These are phyloP conservation scores for Ophiocordyceps camponoti-leonardi DNA, from an alignment of 2,329 filamentous ascomycete genomes.

Conservation along the genomic window DNA sequence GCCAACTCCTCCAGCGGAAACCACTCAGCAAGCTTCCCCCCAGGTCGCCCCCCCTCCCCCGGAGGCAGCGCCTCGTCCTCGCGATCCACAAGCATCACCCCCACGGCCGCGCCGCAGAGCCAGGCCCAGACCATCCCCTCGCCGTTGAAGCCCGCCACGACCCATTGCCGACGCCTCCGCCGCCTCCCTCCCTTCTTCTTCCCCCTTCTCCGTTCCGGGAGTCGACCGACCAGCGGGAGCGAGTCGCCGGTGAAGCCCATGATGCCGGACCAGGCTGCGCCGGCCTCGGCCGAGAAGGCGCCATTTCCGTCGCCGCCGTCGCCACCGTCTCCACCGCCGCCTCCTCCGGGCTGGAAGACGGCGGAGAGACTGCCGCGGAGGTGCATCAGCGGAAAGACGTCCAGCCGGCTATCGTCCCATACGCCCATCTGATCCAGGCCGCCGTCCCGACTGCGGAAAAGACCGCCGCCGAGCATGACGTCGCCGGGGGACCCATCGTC, in stretches of 20 bases:
- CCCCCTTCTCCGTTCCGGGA: slow-evolving; percentile 13
- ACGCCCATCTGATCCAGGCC: slow-evolving; percentile 29
- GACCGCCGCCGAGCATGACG: slow-evolving; percentile 37
- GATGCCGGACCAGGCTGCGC: slow-evolving; percentile 30
- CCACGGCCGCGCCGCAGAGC: slow-evolving; percentile 30
- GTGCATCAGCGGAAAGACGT: slow-evolving; percentile 20
- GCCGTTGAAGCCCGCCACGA: slow-evolving; percentile 32
- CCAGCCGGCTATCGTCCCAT: slow-evolving; percentile 25
- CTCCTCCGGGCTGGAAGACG: slow-evolving; percentile 22
- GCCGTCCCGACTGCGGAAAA: slow-evolving; percentile 21
- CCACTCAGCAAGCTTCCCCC: slow-evolving; percentile 20
- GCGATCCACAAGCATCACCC: slow-evolving; percentile 24
- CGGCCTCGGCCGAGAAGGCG: slow-evolving; percentile 10
- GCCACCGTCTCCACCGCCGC: background rate
- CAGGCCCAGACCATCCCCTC: slow-evolving; percentile 37
- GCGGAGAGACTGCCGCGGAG: slow-evolving; percentile 23
- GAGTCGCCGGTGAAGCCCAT: slow-evolving; percentile 28
- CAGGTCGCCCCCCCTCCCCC: slow-evolving; percentile 15
- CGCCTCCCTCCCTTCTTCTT: background rate
- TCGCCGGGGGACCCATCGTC: slow-evolving; percentile 18
- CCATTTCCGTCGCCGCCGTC: slow-evolving; percentile 11
- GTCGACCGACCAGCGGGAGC: slow-evolving; percentile 31
- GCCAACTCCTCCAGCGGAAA: slow-evolving; percentile 19
- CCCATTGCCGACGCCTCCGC: slow-evolving; percentile 23
- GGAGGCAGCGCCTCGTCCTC: slow-evolving; percentile 13